Base-by-base conservation (phyloP, 2,329 filamentous ascomycete genomes). In the Fusarium oxysporum region DNA sequence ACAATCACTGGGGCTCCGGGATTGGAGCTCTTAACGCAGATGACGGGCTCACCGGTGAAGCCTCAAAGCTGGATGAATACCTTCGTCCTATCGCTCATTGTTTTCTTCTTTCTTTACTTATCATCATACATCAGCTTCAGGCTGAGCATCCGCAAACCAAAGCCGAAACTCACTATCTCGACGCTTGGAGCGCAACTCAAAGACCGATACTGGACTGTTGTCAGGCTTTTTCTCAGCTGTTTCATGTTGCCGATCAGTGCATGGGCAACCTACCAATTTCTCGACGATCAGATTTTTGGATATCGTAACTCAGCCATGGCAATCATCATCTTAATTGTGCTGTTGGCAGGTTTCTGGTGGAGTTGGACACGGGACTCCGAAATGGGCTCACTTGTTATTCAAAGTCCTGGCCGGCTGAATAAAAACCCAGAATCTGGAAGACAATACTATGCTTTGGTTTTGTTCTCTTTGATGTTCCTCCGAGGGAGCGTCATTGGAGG, bases 221-320 rank as follows among this genome's bases (percentile, higher is more conserved):
- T 94, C 66, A 88, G 92, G 45, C 86, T 94, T 65, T 87, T 93
- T 21, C 92, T 93, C 83, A 94, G 92, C 80, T 95, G 91, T 81
- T 92, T 95, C 76, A 85, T 94, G 56, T 82, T 95, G 9, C 93
- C 93, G 0, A 86, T 94, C 45, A 86, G 93, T 21, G 87, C 92
- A 0, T 81, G 94, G 53, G 93, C 92, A 12, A 87, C 93, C 72
- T 95, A 93, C 77, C 92, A 95, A 78, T 84, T 95, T 51, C 61
- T 66, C 1, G 59, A 75, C 8, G 75, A 69, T 4, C 32, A 48
- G 1, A 33, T 62, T 0, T 40, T 76, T 1, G 77, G 76, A 0
- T 55, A 72, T 5, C 73, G 78, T 5, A 76, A 80, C 43, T 76
- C 74, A 0, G 59, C 72, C 86, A 92, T 47, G 21, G 75, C 78